These are phyloP conservation scores for Polychaeton citri DNA, from an alignment of 2,329 filamentous ascomycete genomes.

Conservation along the genomic window DNA sequence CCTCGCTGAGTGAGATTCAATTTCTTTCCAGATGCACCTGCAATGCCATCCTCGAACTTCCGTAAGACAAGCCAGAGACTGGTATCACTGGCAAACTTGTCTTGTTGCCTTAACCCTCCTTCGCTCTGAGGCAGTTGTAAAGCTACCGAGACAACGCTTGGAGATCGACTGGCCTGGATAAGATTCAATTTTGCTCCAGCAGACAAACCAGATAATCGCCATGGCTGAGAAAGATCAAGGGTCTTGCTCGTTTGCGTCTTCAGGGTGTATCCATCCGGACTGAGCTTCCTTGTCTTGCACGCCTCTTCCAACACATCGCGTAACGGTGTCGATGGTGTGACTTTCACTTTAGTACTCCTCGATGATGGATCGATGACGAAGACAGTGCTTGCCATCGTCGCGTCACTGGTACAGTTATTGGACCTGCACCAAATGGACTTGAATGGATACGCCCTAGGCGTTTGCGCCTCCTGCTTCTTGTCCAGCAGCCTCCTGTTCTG, in stretches of 20 bases:
- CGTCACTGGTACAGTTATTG: too few species aligned
- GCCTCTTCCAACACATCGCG: slow-evolving; percentile 79
- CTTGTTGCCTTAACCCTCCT: slow-evolving; percentile 51
- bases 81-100: slow-evolving; percentile 80
- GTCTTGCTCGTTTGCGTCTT: slow-evolving; percentile 83
- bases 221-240: slow-evolving; percentile 72
- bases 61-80: slow-evolving; percentile 82
- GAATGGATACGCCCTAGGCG: too few species aligned
- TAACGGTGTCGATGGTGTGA: slow-evolving; percentile 65
- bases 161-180: slow-evolving; percentile 71
- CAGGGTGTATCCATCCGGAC: slow-evolving; percentile 60
- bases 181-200: slow-evolving; percentile 88
- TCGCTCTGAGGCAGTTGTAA: slow-evolving; percentile 69
- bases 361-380: slow-evolving; percentile 73
- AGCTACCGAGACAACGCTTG: slow-evolving; percentile 77
- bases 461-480: too few species aligned
- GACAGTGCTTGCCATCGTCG: slow-evolving; percentile 68
- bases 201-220: slow-evolving; percentile 67
- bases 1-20: slow-evolving; percentile 74
- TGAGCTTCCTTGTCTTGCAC: slow-evolving; percentile 65
- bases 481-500: too few species aligned
- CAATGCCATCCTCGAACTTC: slow-evolving; percentile 69
- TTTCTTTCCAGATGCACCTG: slow-evolving; percentile 38
- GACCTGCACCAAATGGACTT: too few species aligned
- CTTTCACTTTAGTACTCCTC: slow-evolving; percentile 68